Base-by-base conservation (phyloP, 495 filamentous ascomycete genomes). In the Darksidea phi region DNA sequence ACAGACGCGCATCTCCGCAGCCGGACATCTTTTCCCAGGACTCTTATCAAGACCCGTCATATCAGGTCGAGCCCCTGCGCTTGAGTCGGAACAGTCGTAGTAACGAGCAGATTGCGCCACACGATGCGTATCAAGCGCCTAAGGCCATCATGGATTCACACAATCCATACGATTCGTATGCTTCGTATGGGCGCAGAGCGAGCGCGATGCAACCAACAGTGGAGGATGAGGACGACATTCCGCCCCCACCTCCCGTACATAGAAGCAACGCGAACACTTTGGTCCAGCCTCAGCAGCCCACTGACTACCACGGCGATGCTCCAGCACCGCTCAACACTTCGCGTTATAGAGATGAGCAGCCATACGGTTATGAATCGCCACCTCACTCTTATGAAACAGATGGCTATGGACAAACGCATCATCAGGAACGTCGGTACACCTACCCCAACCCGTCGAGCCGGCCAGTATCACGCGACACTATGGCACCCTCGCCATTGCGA, bases 221-320 rank as follows among this genome's bases (percentile, higher is more conserved):
- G 1, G 67, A 70, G 55, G 67, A 70, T 45, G 72, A 72, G 42
- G 69, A 69, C 28, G 65, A 68, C 32, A 28, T 61, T 17, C 74
- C 74, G 23, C 74, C 74, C 18, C 74, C 74, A 36, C 73, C 73
- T 11, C 74, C 74, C 6, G 64, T 68, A 24, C 74, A 77, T 47
- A 62, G 73, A 38, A 75, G 66, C 53, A 71, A 69, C 46, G 70
- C 72, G 11, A 54, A 71, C 1, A 54, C 64, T 18, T 51, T 69
- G 42, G 24, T 63, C 0, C 70, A 66, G 23, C 67, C 61, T 41
- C 54, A 58, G 10, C 43, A 64, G 23, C 55, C 61, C 48, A 61
- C 65, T 17, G 57, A 54, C 45, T 65, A 70, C 37, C 34, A 57
- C 12, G 43, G 42, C 11, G 61, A 68, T 36, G 54, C 58, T 10